Evolutionary conservation across 768 basidiomycete genomes (phyloP).

Genomic region (Russula emetica): DNA sequence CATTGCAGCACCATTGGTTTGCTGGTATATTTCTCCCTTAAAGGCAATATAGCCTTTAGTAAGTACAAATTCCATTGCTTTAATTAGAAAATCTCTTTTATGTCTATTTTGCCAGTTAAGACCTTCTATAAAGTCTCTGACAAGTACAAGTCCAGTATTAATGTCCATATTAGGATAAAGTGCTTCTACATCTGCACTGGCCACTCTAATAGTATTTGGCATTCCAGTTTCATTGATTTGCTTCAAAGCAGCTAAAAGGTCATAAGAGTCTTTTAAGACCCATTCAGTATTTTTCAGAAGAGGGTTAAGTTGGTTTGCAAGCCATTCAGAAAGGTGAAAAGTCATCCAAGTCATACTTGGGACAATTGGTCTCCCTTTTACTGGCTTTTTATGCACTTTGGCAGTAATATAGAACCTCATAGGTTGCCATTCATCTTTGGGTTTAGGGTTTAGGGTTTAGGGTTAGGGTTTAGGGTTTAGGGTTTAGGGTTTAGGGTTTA

Average conservation of each 20-base stretch:
- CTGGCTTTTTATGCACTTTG: not conserved
- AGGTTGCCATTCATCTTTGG: not conserved
- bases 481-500: too few relatives aligned
- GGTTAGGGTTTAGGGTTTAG: too few relatives aligned
- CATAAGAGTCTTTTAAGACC: not conserved
- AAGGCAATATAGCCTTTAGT: not conserved
- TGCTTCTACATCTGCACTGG: not conserved
- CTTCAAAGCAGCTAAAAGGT: not conserved
- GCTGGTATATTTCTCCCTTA: not conserved
- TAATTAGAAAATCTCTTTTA: not conserved
- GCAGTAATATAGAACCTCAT: not conserved
- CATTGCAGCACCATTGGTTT: not conserved
- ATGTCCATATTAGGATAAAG: too few relatives aligned
- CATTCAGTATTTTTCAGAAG: not conserved
- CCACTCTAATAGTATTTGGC: not conserved
- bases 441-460: too few relatives aligned
- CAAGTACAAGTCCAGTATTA: too few relatives aligned
- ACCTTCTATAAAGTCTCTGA: not conserved
- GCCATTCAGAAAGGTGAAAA: not conserved
- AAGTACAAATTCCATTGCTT: not conserved
- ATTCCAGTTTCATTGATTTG: not conserved
- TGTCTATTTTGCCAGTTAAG: not conserved
- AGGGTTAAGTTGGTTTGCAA: not conserved
- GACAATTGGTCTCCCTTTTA: not conserved
- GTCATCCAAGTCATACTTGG: slow-evolving; percentile 1